Evolutionary conservation across 169 alveolate species (phyloP).

Genomic region (Plasmodium billcollinsi): DNA sequence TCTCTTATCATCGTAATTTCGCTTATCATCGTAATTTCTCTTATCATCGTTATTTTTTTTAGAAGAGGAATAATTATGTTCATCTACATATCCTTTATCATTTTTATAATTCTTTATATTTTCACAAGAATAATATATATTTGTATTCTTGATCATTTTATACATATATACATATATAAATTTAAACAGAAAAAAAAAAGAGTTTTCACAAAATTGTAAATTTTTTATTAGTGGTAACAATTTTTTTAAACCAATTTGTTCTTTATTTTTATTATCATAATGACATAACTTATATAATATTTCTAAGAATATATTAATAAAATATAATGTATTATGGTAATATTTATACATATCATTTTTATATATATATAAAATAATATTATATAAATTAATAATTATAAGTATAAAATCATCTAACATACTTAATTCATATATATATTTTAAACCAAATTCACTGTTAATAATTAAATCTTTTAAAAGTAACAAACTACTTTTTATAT

Average conservation of each 20-base stretch:
- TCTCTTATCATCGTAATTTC: background rate
- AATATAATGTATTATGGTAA: conserved; percentile 30
- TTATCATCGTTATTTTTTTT: background rate
- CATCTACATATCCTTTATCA: no score
- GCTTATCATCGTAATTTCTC: background rate
- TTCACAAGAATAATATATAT: no score
- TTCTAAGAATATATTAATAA: conserved; percentile 34
- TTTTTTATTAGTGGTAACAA: conserved; percentile 24
- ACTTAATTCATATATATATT: conserved; percentile 53
- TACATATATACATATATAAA: conserved; percentile 33
- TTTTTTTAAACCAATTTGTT: conserved; percentile 9
- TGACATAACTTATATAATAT: conserved; percentile 18
- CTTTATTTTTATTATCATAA: background rate
- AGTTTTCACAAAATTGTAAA: conserved; percentile 18
- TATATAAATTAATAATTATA: conserved; percentile 49
- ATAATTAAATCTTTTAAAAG: conserved; percentile 51
- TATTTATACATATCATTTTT: conserved; percentile 18
- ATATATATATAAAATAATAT: conserved; percentile 42
- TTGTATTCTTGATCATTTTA: background rate
- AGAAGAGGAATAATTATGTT: no score
- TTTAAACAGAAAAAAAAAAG: conserved; percentile 59
- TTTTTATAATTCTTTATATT: no score
- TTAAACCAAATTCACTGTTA: conserved; percentile 55
- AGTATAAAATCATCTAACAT: conserved; percentile 41
- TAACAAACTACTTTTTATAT: conserved; percentile 47